A percentile compares a stretch with the other conserved stretches of the same genome.
phyloP scores from a whole-genome alignment of 306 rosid species.

The Pyrus bretschneideri region DNA sequence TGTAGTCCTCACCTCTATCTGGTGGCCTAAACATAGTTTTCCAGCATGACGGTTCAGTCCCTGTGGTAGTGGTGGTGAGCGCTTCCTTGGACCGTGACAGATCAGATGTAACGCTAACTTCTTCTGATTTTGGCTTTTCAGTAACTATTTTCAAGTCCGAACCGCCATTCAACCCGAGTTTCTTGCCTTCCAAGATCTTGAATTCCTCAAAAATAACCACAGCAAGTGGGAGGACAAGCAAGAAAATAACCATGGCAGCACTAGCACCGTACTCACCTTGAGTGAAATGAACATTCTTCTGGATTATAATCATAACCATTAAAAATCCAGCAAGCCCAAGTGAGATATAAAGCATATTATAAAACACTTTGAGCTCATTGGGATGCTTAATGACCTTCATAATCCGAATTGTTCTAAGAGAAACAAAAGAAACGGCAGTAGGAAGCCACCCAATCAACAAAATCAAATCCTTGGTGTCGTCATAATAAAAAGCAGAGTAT shows the following conservation, averaged over 20 bases:
- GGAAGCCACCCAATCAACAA: constrained; percentile 56
- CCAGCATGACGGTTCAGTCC: constrained; percentile 29
- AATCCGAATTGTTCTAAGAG: constrained; percentile 38
- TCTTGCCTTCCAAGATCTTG: constrained; percentile 19
- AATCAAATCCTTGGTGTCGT: constrained; percentile 33
- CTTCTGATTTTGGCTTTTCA: neutral
- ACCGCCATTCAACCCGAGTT: neutral
- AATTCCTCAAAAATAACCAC: constrained; percentile 39
- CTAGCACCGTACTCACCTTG: constrained; percentile 31
- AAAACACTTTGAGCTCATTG: constrained; percentile 44
- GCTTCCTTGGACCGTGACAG: neutral
- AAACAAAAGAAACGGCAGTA: constrained; percentile 36
- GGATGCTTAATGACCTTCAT: constrained; percentile 27
- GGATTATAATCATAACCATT: constrained; percentile 46
- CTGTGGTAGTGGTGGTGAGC: neutral
- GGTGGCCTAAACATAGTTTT: constrained; percentile 36
- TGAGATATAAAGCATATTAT: constrained; percentile 43
- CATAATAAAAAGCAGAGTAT: constrained; percentile 34
- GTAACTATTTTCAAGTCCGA: constrained; percentile 17
- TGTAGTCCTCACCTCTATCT: constrained; percentile 45
- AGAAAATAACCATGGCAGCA: constrained; percentile 31
- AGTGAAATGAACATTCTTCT: constrained; percentile 21
- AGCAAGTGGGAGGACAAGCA: constrained; percentile 35
- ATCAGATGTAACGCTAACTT: neutral
- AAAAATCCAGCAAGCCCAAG: constrained; percentile 59